Evolutionary conservation across 306 rosid species (phyloP).

Genomic region (Ceratonia siliqua): DNA sequence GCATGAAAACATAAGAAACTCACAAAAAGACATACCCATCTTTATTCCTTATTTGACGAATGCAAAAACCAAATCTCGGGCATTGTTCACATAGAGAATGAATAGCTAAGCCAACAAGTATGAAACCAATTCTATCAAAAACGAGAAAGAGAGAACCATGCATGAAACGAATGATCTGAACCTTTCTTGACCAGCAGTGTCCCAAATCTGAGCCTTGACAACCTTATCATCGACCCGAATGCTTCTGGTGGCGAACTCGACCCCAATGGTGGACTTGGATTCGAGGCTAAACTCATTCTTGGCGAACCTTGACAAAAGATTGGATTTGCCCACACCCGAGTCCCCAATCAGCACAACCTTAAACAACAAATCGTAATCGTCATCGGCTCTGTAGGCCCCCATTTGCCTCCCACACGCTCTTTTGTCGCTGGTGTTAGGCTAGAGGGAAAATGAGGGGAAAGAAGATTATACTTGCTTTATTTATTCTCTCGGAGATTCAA

Average conservation of each 20-base stretch:
- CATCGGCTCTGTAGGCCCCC: constrained; percentile 83
- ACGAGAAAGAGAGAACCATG: neutral
- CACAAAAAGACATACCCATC: constrained; percentile 6
- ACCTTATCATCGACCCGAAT: constrained; percentile 79
- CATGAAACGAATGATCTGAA: constrained; percentile 19
- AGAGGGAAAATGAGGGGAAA: constrained; percentile 32
- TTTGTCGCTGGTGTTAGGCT: constrained; percentile 28
- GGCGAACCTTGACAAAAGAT: constrained; percentile 78
- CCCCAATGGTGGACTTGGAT: constrained; percentile 89
- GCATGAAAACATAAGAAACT: neutral
- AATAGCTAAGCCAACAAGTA: neutral
- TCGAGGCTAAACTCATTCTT: constrained; percentile 77
- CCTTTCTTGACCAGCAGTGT: constrained; percentile 96
- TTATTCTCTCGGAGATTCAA: constrained; percentile 16
- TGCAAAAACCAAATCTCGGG: constrained; percentile 4
- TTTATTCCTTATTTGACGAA: neutral
- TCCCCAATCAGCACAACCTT: constrained; percentile 87
- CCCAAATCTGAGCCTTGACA: constrained; percentile 95
- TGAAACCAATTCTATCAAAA: constrained; percentile 1
- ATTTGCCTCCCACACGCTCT: constrained; percentile 36
- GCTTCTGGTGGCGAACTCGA: constrained; percentile 90
- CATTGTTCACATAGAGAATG: neutral
- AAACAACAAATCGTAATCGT: constrained; percentile 80
- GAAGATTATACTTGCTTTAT: neutral
- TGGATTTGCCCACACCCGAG: constrained; percentile 89